These are phyloP conservation scores for Claviceps sp. DNA, from an alignment of 2,329 filamentous ascomycete genomes.

Conservation along the genomic window DNA sequence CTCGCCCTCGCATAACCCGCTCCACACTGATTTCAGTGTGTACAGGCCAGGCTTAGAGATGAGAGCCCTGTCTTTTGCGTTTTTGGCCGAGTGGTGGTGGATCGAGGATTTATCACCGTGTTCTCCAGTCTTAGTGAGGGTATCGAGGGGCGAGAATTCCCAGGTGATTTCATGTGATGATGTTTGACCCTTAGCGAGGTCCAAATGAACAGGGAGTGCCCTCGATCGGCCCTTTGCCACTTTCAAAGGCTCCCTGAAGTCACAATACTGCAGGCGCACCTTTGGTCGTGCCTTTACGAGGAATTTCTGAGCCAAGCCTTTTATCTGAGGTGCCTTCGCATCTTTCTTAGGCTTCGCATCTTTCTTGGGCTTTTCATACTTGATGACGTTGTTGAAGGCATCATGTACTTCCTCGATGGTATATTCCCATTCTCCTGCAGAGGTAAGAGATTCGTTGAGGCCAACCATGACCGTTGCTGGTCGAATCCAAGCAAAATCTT, in stretches of 20 bases:
- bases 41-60: constrained; percentile 77
- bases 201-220: constrained; percentile 58
- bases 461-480: constrained; percentile 63
- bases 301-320: constrained; percentile 62
- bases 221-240: constrained; percentile 61
- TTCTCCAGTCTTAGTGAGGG: constrained; percentile 55
- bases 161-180: constrained; percentile 63
- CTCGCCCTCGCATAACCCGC: constrained; percentile 72
- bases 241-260: constrained; percentile 66
- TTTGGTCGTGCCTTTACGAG: constrained; percentile 76
- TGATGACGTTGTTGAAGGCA: constrained; percentile 73
- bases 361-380: constrained; percentile 53
- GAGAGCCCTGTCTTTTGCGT: constrained; percentile 45
- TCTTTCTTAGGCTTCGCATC: constrained; percentile 55
- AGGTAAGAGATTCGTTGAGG: constrained; percentile 77
- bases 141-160: constrained; percentile 64
- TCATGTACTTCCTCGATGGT: constrained; percentile 86
- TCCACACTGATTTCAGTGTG: constrained; percentile 66
- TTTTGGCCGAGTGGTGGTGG: constrained; percentile 48
- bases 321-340: constrained; percentile 46
- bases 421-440: constrained; percentile 74
- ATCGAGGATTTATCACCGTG: constrained; percentile 46
- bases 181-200: constrained; percentile 43
- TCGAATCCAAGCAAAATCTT: constrained; percentile 71
- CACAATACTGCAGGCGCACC: constrained; percentile 59